Evolutionary conservation across 106 monocot species (phyloP).

Genomic region (Dioscorea alata): DNA sequence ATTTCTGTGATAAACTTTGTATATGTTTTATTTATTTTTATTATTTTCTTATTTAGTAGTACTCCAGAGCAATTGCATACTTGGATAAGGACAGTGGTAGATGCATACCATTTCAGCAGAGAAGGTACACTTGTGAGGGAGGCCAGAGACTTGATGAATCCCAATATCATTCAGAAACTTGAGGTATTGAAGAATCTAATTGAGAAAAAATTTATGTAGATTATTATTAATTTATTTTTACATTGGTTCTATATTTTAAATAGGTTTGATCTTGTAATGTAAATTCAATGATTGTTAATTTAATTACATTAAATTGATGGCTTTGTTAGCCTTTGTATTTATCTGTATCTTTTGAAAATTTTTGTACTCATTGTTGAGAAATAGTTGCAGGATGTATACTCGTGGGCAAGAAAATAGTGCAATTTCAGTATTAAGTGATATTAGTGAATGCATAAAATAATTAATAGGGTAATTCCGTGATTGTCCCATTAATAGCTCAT

Average conservation of each 20-base stretch:
- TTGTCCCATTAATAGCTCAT: too few species aligned
- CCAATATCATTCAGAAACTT: conserved; percentile 60
- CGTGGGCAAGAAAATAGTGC: too few species aligned
- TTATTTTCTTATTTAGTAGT: conserved; percentile 39
- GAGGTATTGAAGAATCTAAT: conserved; percentile 65
- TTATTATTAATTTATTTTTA: neutral
- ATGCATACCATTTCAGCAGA: conserved; percentile 85
- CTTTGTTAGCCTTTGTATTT: neutral
- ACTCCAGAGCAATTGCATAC: conserved; percentile 68
- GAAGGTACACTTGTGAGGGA: conserved; percentile 78
- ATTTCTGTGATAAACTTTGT: neutral
- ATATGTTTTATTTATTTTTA: neutral
- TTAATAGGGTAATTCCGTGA: too few species aligned
- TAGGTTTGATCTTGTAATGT: too few species aligned
- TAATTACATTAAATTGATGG: too few species aligned
- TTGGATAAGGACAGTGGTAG: conserved; percentile 68
- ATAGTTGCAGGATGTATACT: too few species aligned
- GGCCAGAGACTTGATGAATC: conserved; percentile 90
- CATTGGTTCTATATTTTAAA: too few species aligned
- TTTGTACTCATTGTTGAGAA: too few species aligned
- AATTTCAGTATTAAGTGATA: too few species aligned
- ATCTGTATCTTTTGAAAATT: too few species aligned
- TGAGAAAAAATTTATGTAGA: conserved; percentile 65
- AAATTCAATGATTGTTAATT: too few species aligned
- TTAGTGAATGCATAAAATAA: too few species aligned